Evolutionary conservation across 495 filamentous ascomycete species (phyloP).

Genomic region (Xylaria grammica): DNA sequence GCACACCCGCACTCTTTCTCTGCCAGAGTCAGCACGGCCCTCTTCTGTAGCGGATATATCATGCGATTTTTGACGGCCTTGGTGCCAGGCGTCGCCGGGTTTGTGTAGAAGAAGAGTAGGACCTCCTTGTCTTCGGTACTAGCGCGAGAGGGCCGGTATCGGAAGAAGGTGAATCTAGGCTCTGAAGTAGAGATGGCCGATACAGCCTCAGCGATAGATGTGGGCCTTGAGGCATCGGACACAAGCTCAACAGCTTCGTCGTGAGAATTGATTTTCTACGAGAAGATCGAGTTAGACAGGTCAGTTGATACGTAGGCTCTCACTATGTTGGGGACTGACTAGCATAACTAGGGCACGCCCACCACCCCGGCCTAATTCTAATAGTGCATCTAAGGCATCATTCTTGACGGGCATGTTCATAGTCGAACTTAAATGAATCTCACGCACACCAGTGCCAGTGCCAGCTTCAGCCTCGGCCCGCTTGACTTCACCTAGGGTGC

Average conservation of each 20-base stretch:
- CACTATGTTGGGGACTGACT: conserved; percentile 57
- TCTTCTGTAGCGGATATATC: conserved; percentile 88
- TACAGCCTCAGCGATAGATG: conserved; percentile 54
- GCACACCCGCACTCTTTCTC: conserved; percentile 71
- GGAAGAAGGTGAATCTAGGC: conserved; percentile 91
- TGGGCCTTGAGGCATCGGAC: conserved; percentile 53
- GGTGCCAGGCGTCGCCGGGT: conserved; percentile 67
- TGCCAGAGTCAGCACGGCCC: conserved; percentile 70
- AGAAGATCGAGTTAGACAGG: not conserved
- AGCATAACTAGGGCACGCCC: conserved; percentile 75
- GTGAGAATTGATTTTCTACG: conserved; percentile 72
- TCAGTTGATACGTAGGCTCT: no score
- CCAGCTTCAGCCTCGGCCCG: conserved; percentile 80
- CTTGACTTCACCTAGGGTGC: conserved; percentile 74
- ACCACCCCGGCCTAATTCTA: conserved; percentile 56
- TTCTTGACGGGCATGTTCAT: conserved; percentile 71
- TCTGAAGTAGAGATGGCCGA: conserved; percentile 76
- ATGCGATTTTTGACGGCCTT: conserved; percentile 90
- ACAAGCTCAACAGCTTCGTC: conserved; percentile 81
- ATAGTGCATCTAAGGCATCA: conserved; percentile 69
- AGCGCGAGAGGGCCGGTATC: conserved; percentile 56
- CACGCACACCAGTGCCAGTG: conserved; percentile 67
- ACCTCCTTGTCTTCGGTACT: conserved; percentile 62
- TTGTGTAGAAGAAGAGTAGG: conserved; percentile 94
- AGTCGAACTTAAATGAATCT: conserved; percentile 62